Evolutionary conservation across 305 asterid genomes (phyloP).

Genomic region (Fraxinus nigra): DNA sequence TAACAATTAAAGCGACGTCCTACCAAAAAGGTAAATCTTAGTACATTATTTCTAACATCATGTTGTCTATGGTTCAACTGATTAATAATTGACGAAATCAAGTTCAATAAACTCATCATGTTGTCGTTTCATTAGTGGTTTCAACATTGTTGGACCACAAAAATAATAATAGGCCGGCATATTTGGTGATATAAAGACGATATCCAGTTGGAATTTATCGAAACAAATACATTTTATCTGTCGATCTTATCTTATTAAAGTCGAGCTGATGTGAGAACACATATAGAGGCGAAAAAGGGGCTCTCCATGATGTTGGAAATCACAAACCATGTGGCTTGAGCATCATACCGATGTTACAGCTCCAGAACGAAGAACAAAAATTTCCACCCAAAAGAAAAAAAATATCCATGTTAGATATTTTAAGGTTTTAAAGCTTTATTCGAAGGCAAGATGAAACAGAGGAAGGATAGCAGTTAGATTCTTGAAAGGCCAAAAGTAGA

Average conservation of each 20-base stretch:
- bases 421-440: neutral
- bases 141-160: neutral
- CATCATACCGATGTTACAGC: constrained; percentile 15
- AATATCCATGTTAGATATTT: neutral
- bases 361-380: neutral
- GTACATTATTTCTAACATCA: neutral
- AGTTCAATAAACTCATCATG: neutral
- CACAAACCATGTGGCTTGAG: constrained; percentile 7
- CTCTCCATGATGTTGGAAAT: constrained; percentile 23
- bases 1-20: neutral
- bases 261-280: constrained; percentile 10
- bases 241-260: constrained; percentile 3
- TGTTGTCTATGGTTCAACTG: neutral
- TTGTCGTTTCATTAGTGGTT: neutral
- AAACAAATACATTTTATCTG: neutral
- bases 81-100: neutral
- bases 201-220: neutral
- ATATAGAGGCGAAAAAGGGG: neutral
- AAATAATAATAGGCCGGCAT: neutral
- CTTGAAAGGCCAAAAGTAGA: neutral
- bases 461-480: neutral
- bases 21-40: neutral
- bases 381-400: neutral
- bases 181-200: neutral
- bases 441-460: neutral